Evolutionary conservation across 2,329 filamentous ascomycete species (phyloP), one percentile per base, ranked within the genome.

Genomic region (Didymella segeticola): DNA sequence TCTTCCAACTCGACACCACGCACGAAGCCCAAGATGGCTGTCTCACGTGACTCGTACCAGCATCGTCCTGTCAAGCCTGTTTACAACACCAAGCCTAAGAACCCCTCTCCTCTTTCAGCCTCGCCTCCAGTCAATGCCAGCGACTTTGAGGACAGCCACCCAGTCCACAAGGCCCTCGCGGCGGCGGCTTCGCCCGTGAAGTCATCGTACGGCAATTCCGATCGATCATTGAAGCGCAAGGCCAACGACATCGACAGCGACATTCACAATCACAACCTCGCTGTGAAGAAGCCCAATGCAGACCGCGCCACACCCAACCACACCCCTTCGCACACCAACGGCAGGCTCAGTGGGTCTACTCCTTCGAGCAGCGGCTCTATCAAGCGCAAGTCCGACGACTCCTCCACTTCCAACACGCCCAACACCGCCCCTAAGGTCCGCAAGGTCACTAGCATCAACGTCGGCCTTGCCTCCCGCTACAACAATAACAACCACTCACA

Each of bases 101-200:
- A 86, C 47, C 84, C 84, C 2, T 87, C 85, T 14, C 84, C 84
- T 11, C 79, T 87, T 10, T 84, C 82, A 9, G 83, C 83, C 6
- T 86, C 85, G 2, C 83, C 83, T 19, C 84, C 84, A 5, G 80
- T 84, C 56, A 86, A 85, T 67, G 82, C 82, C 23, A 86, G 84
- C 17, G 83, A 87, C 64, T 75, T 82, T 49, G 76, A 83, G 56
- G 75, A 80, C 64, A 74, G 75, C 58, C 66, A 77, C 46, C 72
- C 74, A 11, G 69, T 73, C 12, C 69, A 75, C 61, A 75, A 75
- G 38, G 68, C 67, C 10, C 70, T 73, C 22, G 71, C 69, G 11
- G 71, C 67, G 8, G 67, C 68, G 19, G 58, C 69, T 2, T 75
- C 74, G 4, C 67, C 71, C 2, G 68, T 67, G 12, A 76, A 75